These are phyloP conservation scores for Trametes meyenii DNA, from an alignment of 768 basidiomycete species.

Conservation along the genomic window DNA sequence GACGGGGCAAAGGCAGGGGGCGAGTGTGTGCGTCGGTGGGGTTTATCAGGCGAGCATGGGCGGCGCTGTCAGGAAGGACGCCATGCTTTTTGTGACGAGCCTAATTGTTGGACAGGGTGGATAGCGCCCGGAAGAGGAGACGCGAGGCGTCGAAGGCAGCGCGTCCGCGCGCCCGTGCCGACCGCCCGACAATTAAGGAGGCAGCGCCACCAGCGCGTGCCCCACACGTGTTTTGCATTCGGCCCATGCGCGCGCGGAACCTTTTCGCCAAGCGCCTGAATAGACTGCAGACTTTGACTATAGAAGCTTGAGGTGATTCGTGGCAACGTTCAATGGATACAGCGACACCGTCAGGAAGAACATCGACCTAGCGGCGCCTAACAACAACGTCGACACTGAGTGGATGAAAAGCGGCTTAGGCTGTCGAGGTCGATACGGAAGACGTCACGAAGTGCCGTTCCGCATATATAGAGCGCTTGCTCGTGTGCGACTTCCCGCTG, in stretches of 20 bases:
- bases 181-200: constrained; percentile 4
- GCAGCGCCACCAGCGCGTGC: constrained; percentile 13
- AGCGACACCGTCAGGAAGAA: neutral
- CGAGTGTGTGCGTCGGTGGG: neutral
- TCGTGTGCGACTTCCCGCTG: no score
- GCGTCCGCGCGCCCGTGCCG: neutral
- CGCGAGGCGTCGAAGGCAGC: neutral
- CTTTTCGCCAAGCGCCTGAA: neutral
- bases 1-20: neutral
- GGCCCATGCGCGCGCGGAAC: neutral
- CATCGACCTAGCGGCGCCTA: neutral
- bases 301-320: neutral
- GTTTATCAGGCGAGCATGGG: constrained; percentile 7
- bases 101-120: constrained; percentile 10
- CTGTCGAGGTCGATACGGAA: no score
- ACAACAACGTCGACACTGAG: no score
- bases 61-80: constrained; percentile 11
- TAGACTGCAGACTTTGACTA: no score
- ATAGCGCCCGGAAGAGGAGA: constrained; percentile 7
- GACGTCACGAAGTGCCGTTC: no score
- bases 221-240: constrained; percentile 7
- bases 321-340: neutral
- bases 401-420: no score
- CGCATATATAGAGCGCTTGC: no score
- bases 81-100: constrained; percentile 18